Percentiles rank a stretch among this genome's conserved stretches.
These are phyloP conservation scores for Geotrichum phurueaensis DNA, from an alignment of 1,139 yeast species.

Conservation along the genomic window DNA sequence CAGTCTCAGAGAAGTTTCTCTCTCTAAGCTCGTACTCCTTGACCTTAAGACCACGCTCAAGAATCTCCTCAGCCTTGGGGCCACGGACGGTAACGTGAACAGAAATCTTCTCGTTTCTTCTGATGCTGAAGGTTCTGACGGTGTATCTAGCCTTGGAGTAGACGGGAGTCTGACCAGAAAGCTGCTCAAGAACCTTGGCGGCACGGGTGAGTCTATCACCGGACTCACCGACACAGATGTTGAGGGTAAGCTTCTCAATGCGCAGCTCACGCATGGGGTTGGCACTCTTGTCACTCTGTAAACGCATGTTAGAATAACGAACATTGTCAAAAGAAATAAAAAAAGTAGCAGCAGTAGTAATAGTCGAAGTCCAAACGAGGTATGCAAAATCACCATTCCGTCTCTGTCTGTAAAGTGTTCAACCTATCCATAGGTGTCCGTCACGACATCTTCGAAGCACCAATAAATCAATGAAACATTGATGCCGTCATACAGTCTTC, in stretches of 20 bases:
- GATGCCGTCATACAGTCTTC: background rate
- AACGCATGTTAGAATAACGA: background rate
- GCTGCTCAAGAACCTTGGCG: constrained; percentile 98
- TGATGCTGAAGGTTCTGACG: constrained; percentile 99
- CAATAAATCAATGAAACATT: background rate
- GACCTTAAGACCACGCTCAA: constrained; percentile 99
- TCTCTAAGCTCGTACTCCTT: constrained; percentile 96
- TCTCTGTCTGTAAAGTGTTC: background rate
- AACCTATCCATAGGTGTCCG: background rate
- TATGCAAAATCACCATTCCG: background rate
- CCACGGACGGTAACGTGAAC: constrained; percentile 99
- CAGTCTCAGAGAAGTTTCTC: constrained; percentile 96
- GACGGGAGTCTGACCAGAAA: constrained; percentile 99
- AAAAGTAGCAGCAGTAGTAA: background rate
- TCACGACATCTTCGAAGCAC: background rate
- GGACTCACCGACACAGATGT: constrained; percentile 99
- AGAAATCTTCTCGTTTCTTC: constrained; percentile 99
- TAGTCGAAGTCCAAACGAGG: background rate
- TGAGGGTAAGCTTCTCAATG: constrained; percentile 98
- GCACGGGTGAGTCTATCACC: constrained; percentile 99
- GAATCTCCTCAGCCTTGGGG: constrained; percentile 98
- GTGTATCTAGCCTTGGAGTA: constrained; percentile 99
- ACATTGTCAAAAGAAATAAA: background rate
- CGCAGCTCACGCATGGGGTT: constrained; percentile 97
- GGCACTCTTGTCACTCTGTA: constrained; percentile 38